Percentiles rank a stretch among this genome's conserved stretches.
These are phyloP conservation scores for Yamadazyma mexicana DNA, from an alignment of 1,139 yeast genomes.

Conservation along the genomic window DNA sequence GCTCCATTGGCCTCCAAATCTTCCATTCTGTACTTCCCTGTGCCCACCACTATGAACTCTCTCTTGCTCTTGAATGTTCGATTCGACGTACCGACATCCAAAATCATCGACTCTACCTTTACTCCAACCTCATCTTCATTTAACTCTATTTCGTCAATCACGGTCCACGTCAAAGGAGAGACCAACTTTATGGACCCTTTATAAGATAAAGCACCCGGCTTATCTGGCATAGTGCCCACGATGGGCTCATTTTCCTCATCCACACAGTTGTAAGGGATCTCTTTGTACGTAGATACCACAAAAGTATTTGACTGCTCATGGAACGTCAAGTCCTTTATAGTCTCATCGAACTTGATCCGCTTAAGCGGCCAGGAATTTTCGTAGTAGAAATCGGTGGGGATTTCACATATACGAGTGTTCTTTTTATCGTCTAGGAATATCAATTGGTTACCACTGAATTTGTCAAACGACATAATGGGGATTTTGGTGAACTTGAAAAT, in stretches of 20 bases:
- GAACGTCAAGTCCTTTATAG: conserved; percentile 68
- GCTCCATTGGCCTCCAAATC: conserved; percentile 82
- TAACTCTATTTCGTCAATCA: conserved; percentile 68
- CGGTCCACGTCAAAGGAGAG: conserved; percentile 75
- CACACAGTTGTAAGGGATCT: conserved; percentile 61
- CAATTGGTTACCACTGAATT: conserved; percentile 56
- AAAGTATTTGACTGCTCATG: conserved; percentile 70
- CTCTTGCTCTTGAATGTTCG: conserved; percentile 57
- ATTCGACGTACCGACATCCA: conserved; percentile 49
- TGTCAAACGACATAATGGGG: conserved; percentile 63
- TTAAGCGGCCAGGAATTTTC: conserved; percentile 66
- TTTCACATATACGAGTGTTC: conserved; percentile 69
- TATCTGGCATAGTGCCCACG: conserved; percentile 55
- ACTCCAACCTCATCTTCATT: conserved; percentile 68
- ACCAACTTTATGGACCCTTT: conserved; percentile 65
- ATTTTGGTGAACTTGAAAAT: conserved; percentile 67
- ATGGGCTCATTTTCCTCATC: conserved; percentile 76
- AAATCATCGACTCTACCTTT: conserved; percentile 56
- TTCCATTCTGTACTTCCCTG: conserved; percentile 76
- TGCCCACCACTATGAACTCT: conserved; percentile 77
- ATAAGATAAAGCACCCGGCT: conserved; percentile 51
- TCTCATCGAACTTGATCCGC: conserved; percentile 55
- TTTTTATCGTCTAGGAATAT: conserved; percentile 72
- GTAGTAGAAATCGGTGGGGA: conserved; percentile 54
- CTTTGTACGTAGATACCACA: conserved; percentile 62